Evolutionary conservation across 192 early-diverging fungal genomes (phyloP).

Genomic region (Dissophora ornata): DNA sequence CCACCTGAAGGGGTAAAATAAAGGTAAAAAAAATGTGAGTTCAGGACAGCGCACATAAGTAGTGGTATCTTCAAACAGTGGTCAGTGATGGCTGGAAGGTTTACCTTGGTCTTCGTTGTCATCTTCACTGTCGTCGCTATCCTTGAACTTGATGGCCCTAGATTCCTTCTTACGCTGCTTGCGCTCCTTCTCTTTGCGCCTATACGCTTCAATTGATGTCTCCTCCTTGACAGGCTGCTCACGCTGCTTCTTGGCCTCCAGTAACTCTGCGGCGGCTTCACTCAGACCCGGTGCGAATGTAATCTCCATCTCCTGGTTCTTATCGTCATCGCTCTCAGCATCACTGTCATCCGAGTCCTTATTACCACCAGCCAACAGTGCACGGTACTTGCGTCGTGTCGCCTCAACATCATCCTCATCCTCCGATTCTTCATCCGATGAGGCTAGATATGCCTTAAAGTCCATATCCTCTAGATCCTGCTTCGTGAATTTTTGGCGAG

Average conservation of each 20-base stretch:
- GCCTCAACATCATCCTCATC: conserved; percentile 69
- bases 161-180: conserved; percentile 68
- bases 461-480: conserved; percentile 93
- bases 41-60: not conserved
- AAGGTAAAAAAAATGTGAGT: not conserved
- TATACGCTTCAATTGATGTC: conserved; percentile 86
- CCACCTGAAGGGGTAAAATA: conserved; percentile 35
- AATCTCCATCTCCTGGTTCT: conserved; percentile 89
- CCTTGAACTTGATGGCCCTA: conserved; percentile 47
- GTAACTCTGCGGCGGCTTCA: conserved; percentile 68
- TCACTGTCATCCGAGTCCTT: conserved; percentile 55
- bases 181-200: conserved; percentile 87
- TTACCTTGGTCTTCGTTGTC: conserved; percentile 30
- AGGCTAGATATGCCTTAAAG: conserved; percentile 89
- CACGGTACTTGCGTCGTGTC: conserved; percentile 59
- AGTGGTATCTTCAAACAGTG: too few relatives aligned
- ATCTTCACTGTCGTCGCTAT: conserved; percentile 28
- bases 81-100: too few relatives aligned
- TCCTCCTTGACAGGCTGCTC: conserved; percentile 70
- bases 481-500: conserved; percentile 85
- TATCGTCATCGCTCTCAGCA: conserved; percentile 54
- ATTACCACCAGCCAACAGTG: conserved; percentile 49
- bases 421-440: conserved; percentile 70
- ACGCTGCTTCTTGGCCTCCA: conserved; percentile 68
- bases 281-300: conserved; percentile 94